These are phyloP conservation scores for Naegleria fowleri DNA, from an alignment of 208 protist genomes.

Conservation along the genomic window DNA sequence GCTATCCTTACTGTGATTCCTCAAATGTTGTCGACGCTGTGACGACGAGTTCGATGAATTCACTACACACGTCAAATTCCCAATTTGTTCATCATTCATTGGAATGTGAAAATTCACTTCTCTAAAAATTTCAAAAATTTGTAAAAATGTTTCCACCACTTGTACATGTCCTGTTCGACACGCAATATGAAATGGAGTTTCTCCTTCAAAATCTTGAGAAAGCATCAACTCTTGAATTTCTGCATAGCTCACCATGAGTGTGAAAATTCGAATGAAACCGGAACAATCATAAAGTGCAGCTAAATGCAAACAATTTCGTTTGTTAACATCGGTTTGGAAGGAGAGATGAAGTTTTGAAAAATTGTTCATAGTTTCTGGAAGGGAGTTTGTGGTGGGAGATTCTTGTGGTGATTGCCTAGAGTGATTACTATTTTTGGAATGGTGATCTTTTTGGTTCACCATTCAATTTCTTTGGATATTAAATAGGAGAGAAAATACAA, in stretches of 20 bases:
- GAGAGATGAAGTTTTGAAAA: too few relatives aligned
- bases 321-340: background rate
- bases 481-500: too few relatives aligned
- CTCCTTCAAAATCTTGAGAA: background rate
- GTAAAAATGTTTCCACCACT: background rate
- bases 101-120: background rate
- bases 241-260: background rate
- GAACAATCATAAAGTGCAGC: background rate
- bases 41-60: too few relatives aligned
- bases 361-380: too few relatives aligned
- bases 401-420: too few relatives aligned
- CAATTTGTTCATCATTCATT: too few relatives aligned
- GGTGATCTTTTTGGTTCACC: too few relatives aligned
- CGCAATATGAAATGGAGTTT: background rate
- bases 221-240: background rate
- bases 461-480: too few relatives aligned
- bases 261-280: background rate
- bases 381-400: too few relatives aligned
- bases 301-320: background rate
- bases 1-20: background rate
- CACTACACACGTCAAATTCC: too few relatives aligned
- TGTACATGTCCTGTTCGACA: background rate
- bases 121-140: background rate
- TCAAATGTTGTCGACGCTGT: background rate
- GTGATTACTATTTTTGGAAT: too few relatives aligned